Conservation (phyloP, 352 stramenopile genomes). For the Phytopythium cucurbitacearum region DNA sequence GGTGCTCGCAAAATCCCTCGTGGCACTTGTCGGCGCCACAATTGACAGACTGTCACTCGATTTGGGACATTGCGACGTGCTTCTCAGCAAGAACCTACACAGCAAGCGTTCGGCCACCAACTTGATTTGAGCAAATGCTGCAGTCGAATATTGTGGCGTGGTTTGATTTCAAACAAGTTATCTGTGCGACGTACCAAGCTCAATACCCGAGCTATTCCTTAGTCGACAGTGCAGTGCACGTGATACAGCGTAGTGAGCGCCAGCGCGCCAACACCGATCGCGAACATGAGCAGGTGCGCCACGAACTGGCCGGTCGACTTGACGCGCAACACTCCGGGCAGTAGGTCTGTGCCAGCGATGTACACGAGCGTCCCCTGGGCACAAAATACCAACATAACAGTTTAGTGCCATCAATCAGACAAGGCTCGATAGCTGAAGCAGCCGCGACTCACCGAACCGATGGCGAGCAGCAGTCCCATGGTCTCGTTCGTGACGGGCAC, state of each 20-base stretch:
- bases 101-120: no score
- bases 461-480: slow-evolving; percentile 69
- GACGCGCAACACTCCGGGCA: slow-evolving; percentile 43
- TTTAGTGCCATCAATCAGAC: background rate
- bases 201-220: slow-evolving; percentile 1
- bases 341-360: slow-evolving; percentile 63
- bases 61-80: no score
- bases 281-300: slow-evolving; percentile 40
- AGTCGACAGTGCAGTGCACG: slow-evolving; percentile 69
- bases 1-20: no score
- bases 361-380: slow-evolving; percentile 53
- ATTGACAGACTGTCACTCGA: no score
- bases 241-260: slow-evolving; percentile 85
- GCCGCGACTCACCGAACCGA: slow-evolving; percentile 56
- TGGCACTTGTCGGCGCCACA: no score
- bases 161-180: no score
- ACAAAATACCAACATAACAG: slow-evolving; percentile 2
- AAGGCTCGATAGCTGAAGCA: slow-evolving; percentile 1
- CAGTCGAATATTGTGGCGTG: no score
- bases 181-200: no score
- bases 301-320: slow-evolving; percentile 40
- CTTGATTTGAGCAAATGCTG: no score
- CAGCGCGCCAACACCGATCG: slow-evolving; percentile 63
- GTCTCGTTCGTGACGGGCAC: slow-evolving; percentile 50
- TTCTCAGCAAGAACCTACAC: no score